These are phyloP conservation scores for Pyrenochaeta sp. DNA, from an alignment of 2,329 filamentous ascomycete genomes.

Conservation along the genomic window DNA sequence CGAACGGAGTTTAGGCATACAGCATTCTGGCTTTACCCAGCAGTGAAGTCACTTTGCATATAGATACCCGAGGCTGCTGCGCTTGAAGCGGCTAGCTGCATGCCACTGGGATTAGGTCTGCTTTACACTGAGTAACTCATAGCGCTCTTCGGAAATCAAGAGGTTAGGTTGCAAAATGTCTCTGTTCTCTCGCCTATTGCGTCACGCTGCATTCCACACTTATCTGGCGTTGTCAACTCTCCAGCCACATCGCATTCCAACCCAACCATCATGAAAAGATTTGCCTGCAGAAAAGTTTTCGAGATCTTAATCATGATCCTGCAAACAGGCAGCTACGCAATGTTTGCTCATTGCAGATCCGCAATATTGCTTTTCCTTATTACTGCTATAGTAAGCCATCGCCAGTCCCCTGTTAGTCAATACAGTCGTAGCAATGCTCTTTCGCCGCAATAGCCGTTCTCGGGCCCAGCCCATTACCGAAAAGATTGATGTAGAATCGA, in stretches of 20 bases:
- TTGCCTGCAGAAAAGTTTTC: neutral
- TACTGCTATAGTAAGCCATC: too few relatives aligned
- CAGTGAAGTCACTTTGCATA: conserved; percentile 23
- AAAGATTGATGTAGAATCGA: conserved; percentile 8
- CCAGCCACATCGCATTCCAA: conserved; percentile 40
- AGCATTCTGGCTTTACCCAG: conserved; percentile 21
- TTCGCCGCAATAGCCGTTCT: conserved; percentile 10
- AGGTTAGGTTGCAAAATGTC: too few relatives aligned
- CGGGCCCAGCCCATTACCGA: conserved; percentile 9
- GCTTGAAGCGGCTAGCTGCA: neutral
- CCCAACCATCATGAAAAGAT: conserved; percentile 11
- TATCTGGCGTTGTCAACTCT: too few relatives aligned
- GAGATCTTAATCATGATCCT: neutral
- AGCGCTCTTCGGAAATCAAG: too few relatives aligned
- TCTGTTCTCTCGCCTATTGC: conserved; percentile 7
- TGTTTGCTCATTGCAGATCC: neutral
- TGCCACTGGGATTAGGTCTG: neutral
- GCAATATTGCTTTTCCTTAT: too few relatives aligned
- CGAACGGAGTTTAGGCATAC: conserved; percentile 11
- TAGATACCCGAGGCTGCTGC: conserved; percentile 33
- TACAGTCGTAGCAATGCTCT: too few relatives aligned
- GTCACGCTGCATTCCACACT: conserved; percentile 35
- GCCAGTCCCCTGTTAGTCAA: too few relatives aligned
- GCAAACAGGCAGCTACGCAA: neutral
- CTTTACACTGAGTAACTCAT: too few relatives aligned